Percentiles rank a stretch among this genome's conserved stretches.
Evolutionary conservation across 1,139 yeast genomes (phyloP).

Genomic region (Wickerhamiella infanticola): DNA sequence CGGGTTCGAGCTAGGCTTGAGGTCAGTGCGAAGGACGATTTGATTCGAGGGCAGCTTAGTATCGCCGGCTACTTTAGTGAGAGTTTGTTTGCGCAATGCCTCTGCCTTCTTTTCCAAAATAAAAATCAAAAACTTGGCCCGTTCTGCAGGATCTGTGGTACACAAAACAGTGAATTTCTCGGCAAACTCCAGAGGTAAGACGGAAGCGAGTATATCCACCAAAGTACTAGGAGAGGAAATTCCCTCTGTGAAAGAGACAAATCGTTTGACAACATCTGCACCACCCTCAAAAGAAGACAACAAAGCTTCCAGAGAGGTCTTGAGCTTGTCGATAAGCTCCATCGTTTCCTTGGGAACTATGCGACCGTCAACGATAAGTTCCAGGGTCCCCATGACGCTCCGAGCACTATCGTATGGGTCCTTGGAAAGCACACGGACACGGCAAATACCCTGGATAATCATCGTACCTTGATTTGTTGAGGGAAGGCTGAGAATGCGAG

Average conservation of each 20-base stretch:
- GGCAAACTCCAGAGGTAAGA: slow-evolving; percentile 22
- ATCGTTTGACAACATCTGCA: slow-evolving; percentile 12
- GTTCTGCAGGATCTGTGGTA: slow-evolving; percentile 16
- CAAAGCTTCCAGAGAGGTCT: slow-evolving; percentile 5
- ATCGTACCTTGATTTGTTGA: neutral
- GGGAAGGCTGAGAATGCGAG: slow-evolving; percentile 2
- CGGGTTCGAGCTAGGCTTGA: neutral
- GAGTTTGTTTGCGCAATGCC: slow-evolving; percentile 3
- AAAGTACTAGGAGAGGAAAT: slow-evolving; percentile 20
- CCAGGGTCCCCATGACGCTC: neutral
- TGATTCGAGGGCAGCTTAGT: neutral
- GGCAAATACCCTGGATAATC: slow-evolving; percentile 11
- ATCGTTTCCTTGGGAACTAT: neutral
- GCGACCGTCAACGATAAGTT: slow-evolving; percentile 1
- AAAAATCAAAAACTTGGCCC: slow-evolving; percentile 19
- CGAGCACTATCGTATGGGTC: neutral
- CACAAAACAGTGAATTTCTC: slow-evolving; percentile 21
- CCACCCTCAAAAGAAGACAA: slow-evolving; percentile 5
- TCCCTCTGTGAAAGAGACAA: slow-evolving; percentile 14
- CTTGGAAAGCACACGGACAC: slow-evolving; percentile 5
- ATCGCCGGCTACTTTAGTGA: neutral
- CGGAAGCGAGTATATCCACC: slow-evolving; percentile 24
- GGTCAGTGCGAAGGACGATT: slow-evolving; percentile 1
- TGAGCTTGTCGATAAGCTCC: slow-evolving; percentile 6
- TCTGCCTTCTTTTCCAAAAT: slow-evolving; percentile 12